Conservation (phyloP, 2,329 filamentous ascomycete genomes). For the Xylaria digitata region DNA sequence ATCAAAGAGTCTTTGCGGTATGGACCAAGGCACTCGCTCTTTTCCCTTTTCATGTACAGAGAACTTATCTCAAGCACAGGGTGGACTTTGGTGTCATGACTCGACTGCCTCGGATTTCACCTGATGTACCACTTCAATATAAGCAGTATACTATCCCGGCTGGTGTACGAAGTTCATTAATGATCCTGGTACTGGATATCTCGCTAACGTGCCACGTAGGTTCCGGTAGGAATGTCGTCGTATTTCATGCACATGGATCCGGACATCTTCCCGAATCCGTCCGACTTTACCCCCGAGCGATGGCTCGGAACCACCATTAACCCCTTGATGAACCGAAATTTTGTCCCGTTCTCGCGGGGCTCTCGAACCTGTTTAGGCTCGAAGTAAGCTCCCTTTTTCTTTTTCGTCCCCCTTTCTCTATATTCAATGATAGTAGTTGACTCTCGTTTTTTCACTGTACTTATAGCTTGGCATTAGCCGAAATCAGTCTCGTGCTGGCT, state of each 20-base stretch:
- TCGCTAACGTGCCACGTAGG: slow-evolving; percentile 27
- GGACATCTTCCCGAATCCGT: slow-evolving; percentile 41
- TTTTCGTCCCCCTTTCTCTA: neutral
- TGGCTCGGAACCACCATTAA: slow-evolving; percentile 36
- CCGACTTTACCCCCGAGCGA: slow-evolving; percentile 41
- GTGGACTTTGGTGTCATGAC: slow-evolving; percentile 39
- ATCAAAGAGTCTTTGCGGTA: slow-evolving; percentile 43
- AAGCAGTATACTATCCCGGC: slow-evolving; percentile 38
- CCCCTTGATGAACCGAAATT: slow-evolving; percentile 35
- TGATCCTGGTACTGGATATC: neutral
- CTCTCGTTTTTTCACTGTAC: neutral
- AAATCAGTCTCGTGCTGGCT: slow-evolving; percentile 34
- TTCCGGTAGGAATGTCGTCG: slow-evolving; percentile 44
- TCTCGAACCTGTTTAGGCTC: slow-evolving; percentile 39
- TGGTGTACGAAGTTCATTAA: slow-evolving; percentile 30
- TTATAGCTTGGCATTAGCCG: slow-evolving; percentile 33
- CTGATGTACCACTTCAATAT: slow-evolving; percentile 40
- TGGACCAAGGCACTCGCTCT: slow-evolving; percentile 8
- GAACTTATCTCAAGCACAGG: slow-evolving; percentile 11
- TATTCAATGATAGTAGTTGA: neutral
- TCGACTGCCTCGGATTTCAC: slow-evolving; percentile 40
- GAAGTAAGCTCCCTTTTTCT: slow-evolving; percentile 22
- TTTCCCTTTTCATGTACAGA: neutral
- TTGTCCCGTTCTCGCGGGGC: slow-evolving; percentile 38
- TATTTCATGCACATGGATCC: slow-evolving; percentile 44